Conservation (phyloP, 108 stramenopile genomes). For the Conticribra weissflogii region DNA sequence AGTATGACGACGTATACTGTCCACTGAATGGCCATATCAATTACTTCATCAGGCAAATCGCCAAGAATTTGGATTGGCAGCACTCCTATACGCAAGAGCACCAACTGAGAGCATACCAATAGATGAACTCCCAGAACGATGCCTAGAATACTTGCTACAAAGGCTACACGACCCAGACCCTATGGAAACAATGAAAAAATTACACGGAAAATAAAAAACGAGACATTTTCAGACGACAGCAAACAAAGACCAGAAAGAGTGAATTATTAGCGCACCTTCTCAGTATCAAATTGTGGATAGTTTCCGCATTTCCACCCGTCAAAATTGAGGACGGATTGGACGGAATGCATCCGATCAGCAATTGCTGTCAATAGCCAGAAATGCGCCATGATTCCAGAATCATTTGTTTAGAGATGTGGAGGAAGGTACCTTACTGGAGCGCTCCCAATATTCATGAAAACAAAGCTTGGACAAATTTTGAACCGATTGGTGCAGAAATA, state of each 20-base stretch:
- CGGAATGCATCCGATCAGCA: conserved; percentile 18
- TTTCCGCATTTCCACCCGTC: conserved; percentile 52
- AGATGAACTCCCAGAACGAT: conserved; percentile 54
- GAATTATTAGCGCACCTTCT: conserved; percentile 8
- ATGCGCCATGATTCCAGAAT: conserved; percentile 13
- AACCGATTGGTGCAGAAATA: no score
- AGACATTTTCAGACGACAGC: no score
- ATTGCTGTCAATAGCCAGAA: conserved; percentile 10
- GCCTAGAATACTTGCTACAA: conserved; percentile 53
- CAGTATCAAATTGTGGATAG: conserved; percentile 59
- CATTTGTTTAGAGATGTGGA: background rate
- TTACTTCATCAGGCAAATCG: conserved; percentile 18
- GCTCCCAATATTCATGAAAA: no score
- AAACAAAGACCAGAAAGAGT: no score
- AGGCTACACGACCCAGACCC: conserved; percentile 47
- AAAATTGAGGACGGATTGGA: conserved; percentile 68
- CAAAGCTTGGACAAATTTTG: no score
- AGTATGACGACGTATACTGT: conserved; percentile 69
- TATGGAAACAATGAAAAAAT: background rate
- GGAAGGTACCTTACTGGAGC: no score
- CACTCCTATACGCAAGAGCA: conserved; percentile 8
- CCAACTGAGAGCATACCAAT: conserved; percentile 24
- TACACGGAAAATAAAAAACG: no score
- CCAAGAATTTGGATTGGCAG: conserved; percentile 10
- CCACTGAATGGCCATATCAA: conserved; percentile 65